Percentiles rank a stretch among this genome's conserved stretches.
phyloP scores from a whole-genome alignment of 306 rosid species.

The Cicer bijugum region DNA sequence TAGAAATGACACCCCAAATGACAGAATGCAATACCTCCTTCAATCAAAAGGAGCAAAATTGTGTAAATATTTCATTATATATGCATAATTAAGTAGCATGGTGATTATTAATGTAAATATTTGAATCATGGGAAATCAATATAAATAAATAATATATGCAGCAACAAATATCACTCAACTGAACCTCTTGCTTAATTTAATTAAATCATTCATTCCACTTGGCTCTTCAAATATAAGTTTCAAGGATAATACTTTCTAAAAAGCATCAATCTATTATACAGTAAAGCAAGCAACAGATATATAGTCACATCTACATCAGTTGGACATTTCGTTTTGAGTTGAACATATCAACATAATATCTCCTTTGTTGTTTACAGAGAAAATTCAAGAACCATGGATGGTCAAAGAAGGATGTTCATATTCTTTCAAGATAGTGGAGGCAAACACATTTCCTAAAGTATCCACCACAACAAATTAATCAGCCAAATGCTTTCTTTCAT shows the following conservation, averaged over 20 bases:
- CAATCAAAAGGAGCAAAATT: no score
- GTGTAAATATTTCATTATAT: neutral
- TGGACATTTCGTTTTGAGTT: slow-evolving; percentile 24
- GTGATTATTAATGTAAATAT: neutral
- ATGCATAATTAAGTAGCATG: slow-evolving; percentile 9
- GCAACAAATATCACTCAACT: slow-evolving; percentile 13
- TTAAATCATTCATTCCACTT: slow-evolving; percentile 6
- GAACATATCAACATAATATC: slow-evolving; percentile 34
- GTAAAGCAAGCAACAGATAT: slow-evolving; percentile 31
- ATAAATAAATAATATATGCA: slow-evolving; percentile 25
- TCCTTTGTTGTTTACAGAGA: slow-evolving; percentile 25
- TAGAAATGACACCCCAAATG: no score
- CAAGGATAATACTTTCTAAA: slow-evolving; percentile 13
- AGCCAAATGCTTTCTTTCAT: slow-evolving; percentile 34
- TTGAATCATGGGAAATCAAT: slow-evolving; percentile 9
- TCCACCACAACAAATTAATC: slow-evolving; percentile 26
- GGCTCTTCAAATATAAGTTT: slow-evolving; percentile 19
- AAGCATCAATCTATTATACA: slow-evolving; percentile 35
- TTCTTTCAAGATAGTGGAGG: slow-evolving; percentile 38
- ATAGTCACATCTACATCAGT: slow-evolving; percentile 9
- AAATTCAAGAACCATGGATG: slow-evolving; percentile 14
- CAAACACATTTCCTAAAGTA: slow-evolving; percentile 37
- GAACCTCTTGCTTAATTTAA: slow-evolving; percentile 1
- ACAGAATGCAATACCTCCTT: no score
- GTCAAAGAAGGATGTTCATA: slow-evolving; percentile 9